phyloP scores from a whole-genome alignment of 2,329 filamentous ascomycete genomes.

The Aspergillus pseudonomiae region DNA sequence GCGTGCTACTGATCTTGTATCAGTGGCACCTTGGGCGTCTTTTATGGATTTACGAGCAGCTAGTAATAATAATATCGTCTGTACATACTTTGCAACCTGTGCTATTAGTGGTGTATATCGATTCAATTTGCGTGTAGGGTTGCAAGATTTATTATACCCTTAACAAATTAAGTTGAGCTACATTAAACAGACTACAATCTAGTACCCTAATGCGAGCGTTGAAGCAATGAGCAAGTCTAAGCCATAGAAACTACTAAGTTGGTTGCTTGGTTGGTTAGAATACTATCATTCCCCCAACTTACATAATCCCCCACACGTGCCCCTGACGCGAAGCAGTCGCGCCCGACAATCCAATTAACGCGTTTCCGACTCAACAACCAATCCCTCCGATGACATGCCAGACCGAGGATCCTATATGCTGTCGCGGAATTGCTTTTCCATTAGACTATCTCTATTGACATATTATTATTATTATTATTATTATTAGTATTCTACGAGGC shows the following conservation, averaged over 20 bases:
- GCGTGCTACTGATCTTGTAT: constrained; percentile 13
- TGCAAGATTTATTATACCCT: not conserved
- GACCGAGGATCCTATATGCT: not conserved
- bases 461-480: not conserved
- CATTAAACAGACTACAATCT: not conserved
- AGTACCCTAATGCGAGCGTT: no score
- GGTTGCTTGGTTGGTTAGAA: no score
- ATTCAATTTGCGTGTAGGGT: constrained; percentile 1
- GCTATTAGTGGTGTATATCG: constrained; percentile 9
- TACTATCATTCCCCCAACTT: constrained; percentile 1
- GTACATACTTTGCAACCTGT: constrained; percentile 18
- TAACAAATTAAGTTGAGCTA: not conserved
- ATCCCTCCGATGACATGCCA: not conserved
- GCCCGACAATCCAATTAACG: constrained; percentile 26
- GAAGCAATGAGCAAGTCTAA: no score
- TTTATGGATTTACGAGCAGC: constrained; percentile 20
- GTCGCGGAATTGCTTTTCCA: not conserved
- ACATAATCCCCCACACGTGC: constrained; percentile 17
- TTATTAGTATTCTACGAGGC: not conserved
- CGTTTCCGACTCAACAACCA: constrained; percentile 10
- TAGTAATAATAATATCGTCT: constrained; percentile 27
- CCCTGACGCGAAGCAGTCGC: constrained; percentile 14
- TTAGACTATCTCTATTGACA: not conserved
- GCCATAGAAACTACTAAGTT: no score
- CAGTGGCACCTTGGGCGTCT: constrained; percentile 13